Base-by-base conservation (phyloP, 2,329 filamentous ascomycete species). In the Cadophora sp. region DNA sequence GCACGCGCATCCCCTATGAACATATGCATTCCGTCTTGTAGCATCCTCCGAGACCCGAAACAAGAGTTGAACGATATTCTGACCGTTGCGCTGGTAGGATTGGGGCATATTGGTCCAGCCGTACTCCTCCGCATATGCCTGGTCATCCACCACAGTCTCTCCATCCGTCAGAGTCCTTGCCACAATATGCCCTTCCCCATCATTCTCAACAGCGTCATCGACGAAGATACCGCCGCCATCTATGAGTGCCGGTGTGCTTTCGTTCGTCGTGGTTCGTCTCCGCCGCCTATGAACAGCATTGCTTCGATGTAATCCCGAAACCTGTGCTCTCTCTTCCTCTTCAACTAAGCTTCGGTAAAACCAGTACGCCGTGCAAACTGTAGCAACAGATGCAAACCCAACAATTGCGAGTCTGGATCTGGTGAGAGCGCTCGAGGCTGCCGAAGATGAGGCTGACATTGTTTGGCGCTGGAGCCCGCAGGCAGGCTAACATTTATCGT, bases 21-120 rank as follows among this genome's bases (percentile, higher is more conserved):
- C 91, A 75, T 96, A 97, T 22, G 93, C 92, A 76, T 96, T 95
- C 61, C 92, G 86, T 65, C 90, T 88, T 1, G 94, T 93, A 76
- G 97, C 94, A 72, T 98, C 94, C 78, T 97, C 94, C 0, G 94
- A 96, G 56, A 98, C 96, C 66, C 94, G 88, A 76, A 97, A 98
- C 0, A 98, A 84, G 1, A 97, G 83, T 69, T 89, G 92, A 55
- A 96, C 90, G 59, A 97, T 89, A 68, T 94, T 94, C 75, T 96
- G 92, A 7, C 92, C 92, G 41, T 70, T 75, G 82, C 85, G 66
- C 83, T 64, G 81, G 78, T 65, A 78, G 76, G 62, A 76, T 77
- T 64, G 73, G 69, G 45, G 78, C 11, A 63, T 47, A 36, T 71
- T 67, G 16, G 68, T 65, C 65, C 70, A 74, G 14, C 30, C 56